Evolutionary conservation across 495 filamentous ascomycete species (phyloP), one percentile per base, ranked within the genome.

Genomic region (Podospora didyma): DNA sequence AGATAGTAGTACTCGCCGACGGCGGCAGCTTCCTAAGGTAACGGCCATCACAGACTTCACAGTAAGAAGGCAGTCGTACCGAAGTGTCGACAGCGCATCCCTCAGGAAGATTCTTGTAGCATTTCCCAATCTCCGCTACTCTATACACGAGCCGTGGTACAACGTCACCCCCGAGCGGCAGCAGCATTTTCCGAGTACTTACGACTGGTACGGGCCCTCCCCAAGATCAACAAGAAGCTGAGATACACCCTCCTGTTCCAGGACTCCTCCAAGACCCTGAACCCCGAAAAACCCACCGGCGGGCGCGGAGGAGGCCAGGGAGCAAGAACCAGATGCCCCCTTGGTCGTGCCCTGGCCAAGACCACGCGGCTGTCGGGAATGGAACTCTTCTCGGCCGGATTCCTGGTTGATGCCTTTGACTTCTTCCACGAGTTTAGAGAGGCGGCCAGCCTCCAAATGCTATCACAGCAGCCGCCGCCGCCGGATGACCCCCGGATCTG

Each of bases 141-240:
- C 31, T 31, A 49, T 28, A n/a, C 47, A 49, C 47, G 21, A 28
- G 24, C 47, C 47, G 16, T 49, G 47, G 47, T 19, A 49, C 7
- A 28, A 23, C 19, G 47, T 28, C 47, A 49, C 47, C 22, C 21
- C 47, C 47, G 47, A 49, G 47, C 20, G 47, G 24, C 47, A 49
- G 47, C 47, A 49, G 47, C 47, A 26, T 22, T 49, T 49, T 49
- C 47, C 20, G 24, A 49, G n/a, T 28, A 49, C 23, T 23, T 49
- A 14, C 12, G 19, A 21, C 42, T 46, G 42, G n/a, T 46, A n/a
- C 1, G n/a, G 42, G 42, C 47, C 47, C 47, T 49, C 21, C 47
- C 24, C 47, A 26, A 34, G 24, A 26, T 14, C 47, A 23, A 7
- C 47, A 10, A 12, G 2, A 23, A 49, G 4, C 47, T 49, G 2